A percentile compares a stretch with the other conserved stretches of the same genome.
Evolutionary conservation across 2,329 filamentous ascomycete genomes (phyloP).

Genomic region (Sphaceloma murrayae): DNA sequence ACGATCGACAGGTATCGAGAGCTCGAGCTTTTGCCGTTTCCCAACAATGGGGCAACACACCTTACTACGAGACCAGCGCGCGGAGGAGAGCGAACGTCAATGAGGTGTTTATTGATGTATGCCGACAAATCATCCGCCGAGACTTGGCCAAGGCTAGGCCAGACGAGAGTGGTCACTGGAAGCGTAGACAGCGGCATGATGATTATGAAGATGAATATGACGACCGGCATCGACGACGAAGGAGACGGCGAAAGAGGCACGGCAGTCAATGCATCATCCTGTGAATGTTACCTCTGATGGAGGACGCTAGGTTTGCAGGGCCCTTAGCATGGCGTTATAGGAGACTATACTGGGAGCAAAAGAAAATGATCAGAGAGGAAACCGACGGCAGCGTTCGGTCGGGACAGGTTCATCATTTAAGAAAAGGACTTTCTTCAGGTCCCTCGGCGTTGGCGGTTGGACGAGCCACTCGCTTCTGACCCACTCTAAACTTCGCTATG

Average conservation of each 20-base stretch:
- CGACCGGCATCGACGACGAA: neutral
- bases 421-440: too few species aligned
- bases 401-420: too few species aligned
- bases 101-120: slow-evolving; percentile 58
- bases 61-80: slow-evolving; percentile 85
- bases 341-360: neutral
- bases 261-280: slow-evolving; percentile 15
- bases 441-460: too few species aligned
- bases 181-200: slow-evolving; percentile 1
- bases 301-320: neutral
- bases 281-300: too few species aligned
- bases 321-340: slow-evolving; percentile 12
- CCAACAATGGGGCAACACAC: slow-evolving; percentile 76
- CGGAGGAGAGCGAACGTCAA: slow-evolving; percentile 78
- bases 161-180: slow-evolving; percentile 6
- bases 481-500: too few species aligned
- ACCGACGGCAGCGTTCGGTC: too few species aligned
- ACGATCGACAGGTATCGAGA: slow-evolving; percentile 68
- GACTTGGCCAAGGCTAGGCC: slow-evolving; percentile 20
- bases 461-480: too few species aligned
- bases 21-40: slow-evolving; percentile 74
- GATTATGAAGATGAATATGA: slow-evolving; percentile 1
- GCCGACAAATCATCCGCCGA: slow-evolving; percentile 31
- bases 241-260: slow-evolving; percentile 12
- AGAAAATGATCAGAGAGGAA: too few species aligned